Evolutionary conservation across 192 early-diverging fungal species (phyloP).

Genomic region (Backusella liffmaniae): DNA sequence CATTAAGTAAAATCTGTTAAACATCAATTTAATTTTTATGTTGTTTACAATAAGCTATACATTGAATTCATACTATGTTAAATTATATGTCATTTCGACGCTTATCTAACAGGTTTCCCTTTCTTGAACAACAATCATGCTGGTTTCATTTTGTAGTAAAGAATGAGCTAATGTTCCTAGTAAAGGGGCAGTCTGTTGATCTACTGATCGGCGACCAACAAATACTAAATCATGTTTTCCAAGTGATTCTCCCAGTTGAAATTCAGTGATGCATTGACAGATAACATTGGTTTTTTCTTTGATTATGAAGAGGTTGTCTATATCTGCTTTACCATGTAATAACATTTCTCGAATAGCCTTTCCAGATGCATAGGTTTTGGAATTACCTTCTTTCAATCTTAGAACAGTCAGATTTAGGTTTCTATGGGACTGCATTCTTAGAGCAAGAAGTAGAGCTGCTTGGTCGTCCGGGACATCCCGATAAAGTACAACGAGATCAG

Average conservation of each 20-base stretch:
- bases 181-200: neutral
- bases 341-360: neutral
- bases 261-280: neutral
- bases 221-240: neutral
- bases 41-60: too few species aligned
- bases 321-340: neutral
- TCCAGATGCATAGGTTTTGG: neutral
- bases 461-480: constrained; percentile 73
- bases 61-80: too few species aligned
- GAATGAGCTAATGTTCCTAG: neutral
- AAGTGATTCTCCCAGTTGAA: neutral
- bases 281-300: neutral
- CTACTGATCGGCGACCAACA: neutral
- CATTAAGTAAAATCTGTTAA: too few species aligned
- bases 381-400: constrained; percentile 25
- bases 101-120: neutral
- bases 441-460: constrained; percentile 54
- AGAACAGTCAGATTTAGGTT: constrained; percentile 51
- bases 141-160: neutral
- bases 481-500: constrained; percentile 65
- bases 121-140: neutral
- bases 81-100: neutral
- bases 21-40: too few species aligned
- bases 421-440: constrained; percentile 47
- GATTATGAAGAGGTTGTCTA: neutral